Evolutionary conservation across 2,329 filamentous ascomycete species (phyloP), one percentile per base, ranked within the genome.

Genomic region (Chaetothyriales sp.): DNA sequence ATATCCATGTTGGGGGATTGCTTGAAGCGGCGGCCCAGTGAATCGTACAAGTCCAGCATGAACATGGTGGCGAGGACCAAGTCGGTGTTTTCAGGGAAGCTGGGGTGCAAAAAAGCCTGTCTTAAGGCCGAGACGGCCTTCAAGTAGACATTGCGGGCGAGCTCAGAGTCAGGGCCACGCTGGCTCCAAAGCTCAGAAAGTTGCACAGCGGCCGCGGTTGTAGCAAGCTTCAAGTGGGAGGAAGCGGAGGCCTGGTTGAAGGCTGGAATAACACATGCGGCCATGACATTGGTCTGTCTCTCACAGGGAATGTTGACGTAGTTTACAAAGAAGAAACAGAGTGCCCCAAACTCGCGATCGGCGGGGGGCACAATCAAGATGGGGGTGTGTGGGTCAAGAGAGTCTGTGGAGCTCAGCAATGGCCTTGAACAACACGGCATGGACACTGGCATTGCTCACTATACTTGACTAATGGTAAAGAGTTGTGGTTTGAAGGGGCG

Each of bases 271-370:
- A 58, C 54, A 25, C 53, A 49, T 44, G 56, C 56, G 46, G 56
- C 48, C 47, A 58, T 56, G 47, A 58, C 53, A 40, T 58, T 58
- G 15, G 53, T 58, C 40, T 49, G 55, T 4, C 51, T 51, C 22
- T 58, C 56, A 20, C 53, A 54, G 5, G 56, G 56, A 9, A 53
- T 55, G 43, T 55, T 52, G 56, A 58, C 54, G 48, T 58, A 58
- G 43, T 58, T 58, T 13, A 43, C 37, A 33, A 58, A 54, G 51
- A 58, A 58, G 43, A 52, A 58, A 19, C 44, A 45, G 8, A 58
- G 15, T 3, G 54, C 55, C 37, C 54, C 56, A 20, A 48, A 18
- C 44, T 54, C 51, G 10, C 49, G 18, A 43, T 54, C 56, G 51
- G 15, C 22, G 6, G 22, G 22, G 3, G 22, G 22, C 22, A 33